These are phyloP conservation scores for Coccomyxa subellipsoidea DNA, from an alignment of 163 green algal species.

Conservation along the genomic window DNA sequence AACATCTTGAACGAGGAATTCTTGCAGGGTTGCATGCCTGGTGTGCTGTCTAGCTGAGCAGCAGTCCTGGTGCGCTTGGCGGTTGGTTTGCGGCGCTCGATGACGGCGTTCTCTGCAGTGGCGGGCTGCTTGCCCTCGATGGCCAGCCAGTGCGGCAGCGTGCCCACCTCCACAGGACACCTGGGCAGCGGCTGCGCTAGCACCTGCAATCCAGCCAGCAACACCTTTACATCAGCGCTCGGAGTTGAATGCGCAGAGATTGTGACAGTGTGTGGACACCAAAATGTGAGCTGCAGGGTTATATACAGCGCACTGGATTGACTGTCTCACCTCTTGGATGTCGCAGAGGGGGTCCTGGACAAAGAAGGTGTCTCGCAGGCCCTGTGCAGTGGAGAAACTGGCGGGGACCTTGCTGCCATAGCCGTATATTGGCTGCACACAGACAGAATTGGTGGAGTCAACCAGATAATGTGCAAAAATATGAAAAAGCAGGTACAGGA, in stretches of 20 bases:
- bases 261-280: not conserved
- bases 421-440: conserved; percentile 75
- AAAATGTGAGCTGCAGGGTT: not conserved
- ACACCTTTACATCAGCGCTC: too few species aligned
- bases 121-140: conserved; percentile 81
- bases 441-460: too few species aligned
- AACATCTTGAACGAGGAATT: not conserved
- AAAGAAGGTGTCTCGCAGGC: conserved; percentile 69
- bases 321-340: conserved; percentile 43
- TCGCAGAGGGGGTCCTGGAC: conserved; percentile 48
- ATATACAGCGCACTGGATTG: not conserved
- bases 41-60: not conserved
- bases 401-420: conserved; percentile 56
- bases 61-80: not conserved
- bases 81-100: conserved; percentile 30
- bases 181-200: conserved; percentile 58
- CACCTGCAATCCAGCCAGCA: conserved; percentile 27
- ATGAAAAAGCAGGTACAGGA: not conserved
- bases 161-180: conserved; percentile 63
- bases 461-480: too few species aligned
- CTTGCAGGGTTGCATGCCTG: not conserved
- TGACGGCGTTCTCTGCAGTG: conserved; percentile 78
- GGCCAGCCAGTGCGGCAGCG: conserved; percentile 86
- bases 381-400: conserved; percentile 59
- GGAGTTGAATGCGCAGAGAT: not conserved